A percentile compares a stretch with the other conserved stretches of the same genome.
Evolutionary conservation across 2,329 filamentous ascomycete genomes (phyloP).

Genomic region (Sclerotinia minor): DNA sequence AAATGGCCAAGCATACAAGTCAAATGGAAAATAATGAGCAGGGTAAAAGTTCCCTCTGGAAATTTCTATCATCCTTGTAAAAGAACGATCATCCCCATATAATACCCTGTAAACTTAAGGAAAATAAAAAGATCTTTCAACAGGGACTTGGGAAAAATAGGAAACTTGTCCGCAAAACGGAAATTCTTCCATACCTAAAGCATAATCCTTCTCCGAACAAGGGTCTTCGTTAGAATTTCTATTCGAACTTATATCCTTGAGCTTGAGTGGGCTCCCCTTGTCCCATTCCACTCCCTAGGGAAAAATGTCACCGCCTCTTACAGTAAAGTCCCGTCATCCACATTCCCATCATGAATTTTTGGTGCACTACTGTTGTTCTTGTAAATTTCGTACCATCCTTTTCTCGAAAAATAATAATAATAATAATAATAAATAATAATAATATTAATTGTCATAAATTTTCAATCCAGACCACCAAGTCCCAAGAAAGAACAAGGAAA

Average conservation of each 20-base stretch:
- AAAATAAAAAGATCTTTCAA: conserved; percentile 21
- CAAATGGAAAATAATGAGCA: background rate
- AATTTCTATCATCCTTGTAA: conserved; percentile 18
- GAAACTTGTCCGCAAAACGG: conserved; percentile 9
- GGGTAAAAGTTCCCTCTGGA: conserved; percentile 11
- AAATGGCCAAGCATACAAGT: background rate
- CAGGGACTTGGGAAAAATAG: conserved; percentile 13
- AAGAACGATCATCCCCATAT: conserved; percentile 24
- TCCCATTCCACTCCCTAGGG: conserved; percentile 14
- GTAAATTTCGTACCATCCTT: background rate
- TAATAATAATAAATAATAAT: no score
- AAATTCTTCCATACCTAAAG: conserved; percentile 19
- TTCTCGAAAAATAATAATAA: background rate
- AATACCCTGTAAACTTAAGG: conserved; percentile 16
- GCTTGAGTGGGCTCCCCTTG: conserved; percentile 17
- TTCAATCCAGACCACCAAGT: background rate
- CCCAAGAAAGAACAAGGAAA: background rate
- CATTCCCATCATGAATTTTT: conserved; percentile 18
- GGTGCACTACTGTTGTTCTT: conserved; percentile 3
- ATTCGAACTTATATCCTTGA: conserved; percentile 16
- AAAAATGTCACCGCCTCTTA: conserved; percentile 23
- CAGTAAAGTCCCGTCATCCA: conserved; percentile 17
- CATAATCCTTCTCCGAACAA: background rate
- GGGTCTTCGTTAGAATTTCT: conserved; percentile 12
- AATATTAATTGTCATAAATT: conserved; percentile 7